These are phyloP conservation scores for Penstemon eatonii DNA, from an alignment of 257 asterid genomes.

Conservation along the genomic window DNA sequence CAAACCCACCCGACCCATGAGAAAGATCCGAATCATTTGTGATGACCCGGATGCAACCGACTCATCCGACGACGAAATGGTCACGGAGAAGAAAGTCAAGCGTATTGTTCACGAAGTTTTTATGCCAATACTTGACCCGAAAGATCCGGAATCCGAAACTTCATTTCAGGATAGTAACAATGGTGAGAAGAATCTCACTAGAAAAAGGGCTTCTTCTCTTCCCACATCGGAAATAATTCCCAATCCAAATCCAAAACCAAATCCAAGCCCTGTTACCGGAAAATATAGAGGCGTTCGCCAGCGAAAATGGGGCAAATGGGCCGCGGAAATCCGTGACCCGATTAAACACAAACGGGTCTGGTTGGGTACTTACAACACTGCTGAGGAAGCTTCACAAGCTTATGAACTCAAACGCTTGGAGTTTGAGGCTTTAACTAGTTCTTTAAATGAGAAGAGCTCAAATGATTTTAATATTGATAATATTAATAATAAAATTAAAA, in stretches of 20 bases:
- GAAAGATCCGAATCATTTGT: conserved; percentile 54
- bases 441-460: conserved; percentile 28
- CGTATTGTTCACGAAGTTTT: conserved; percentile 52
- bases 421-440: conserved; percentile 49
- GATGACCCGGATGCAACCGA: conserved; percentile 90
- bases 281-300: conserved; percentile 73
- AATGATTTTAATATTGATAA: conserved; percentile 19
- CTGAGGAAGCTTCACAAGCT: conserved; percentile 74
- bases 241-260: conserved; percentile 28
- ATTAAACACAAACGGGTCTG: conserved; percentile 64
- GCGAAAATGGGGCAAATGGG: conserved; percentile 97
- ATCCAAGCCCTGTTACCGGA: conserved; percentile 24
- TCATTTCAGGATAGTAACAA: conserved; percentile 50
- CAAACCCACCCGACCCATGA: conserved; percentile 32
- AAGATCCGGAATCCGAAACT: conserved; percentile 34
- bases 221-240: conserved; percentile 7
- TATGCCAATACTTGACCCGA: conserved; percentile 32
- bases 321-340: conserved; percentile 92
- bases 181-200: conserved; percentile 35
- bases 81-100: conserved; percentile 37
- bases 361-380: conserved; percentile 76
- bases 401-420: conserved; percentile 67
- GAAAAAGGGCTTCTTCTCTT: conserved; percentile 28
- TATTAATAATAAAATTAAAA: conserved; percentile 7
- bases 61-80: conserved; percentile 69